These are phyloP conservation scores for Fusarium sulawesiense DNA, from an alignment of 2,329 filamentous ascomycete genomes.

Conservation along the genomic window DNA sequence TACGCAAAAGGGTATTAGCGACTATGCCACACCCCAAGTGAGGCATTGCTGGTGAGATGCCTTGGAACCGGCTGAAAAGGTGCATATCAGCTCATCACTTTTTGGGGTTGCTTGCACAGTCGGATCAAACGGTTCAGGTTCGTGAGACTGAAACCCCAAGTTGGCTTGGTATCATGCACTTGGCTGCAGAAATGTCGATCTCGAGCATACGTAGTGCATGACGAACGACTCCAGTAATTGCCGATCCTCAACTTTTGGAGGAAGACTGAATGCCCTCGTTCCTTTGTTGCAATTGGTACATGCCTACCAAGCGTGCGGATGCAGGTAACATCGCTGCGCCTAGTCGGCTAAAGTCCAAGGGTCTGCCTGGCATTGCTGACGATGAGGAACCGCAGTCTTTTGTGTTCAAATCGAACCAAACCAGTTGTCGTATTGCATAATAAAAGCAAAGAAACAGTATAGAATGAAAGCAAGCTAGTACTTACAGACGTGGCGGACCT, in stretches of 20 bases:
- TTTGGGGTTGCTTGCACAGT: background rate
- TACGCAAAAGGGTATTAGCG: background rate
- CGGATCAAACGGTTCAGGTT: conserved; percentile 4
- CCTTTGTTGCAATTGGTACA: conserved; percentile 13
- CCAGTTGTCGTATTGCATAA: background rate
- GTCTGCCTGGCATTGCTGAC: conserved; percentile 9
- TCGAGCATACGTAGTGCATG: conserved; percentile 21
- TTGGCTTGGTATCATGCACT: conserved; percentile 11
- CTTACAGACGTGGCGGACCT: conserved; percentile 47
- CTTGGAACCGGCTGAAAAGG: conserved; percentile 1
- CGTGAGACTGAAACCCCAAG: conserved; percentile 5
- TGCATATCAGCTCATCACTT: conserved; percentile 16
- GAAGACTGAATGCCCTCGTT: conserved; percentile 17
- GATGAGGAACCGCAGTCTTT: background rate
- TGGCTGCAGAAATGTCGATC: conserved; percentile 4
- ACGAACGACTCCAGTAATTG: conserved; percentile 21
- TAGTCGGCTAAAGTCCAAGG: conserved; percentile 19
- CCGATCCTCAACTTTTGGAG: background rate
- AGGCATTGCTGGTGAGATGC: conserved; percentile 13
- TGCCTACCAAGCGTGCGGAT: conserved; percentile 9
- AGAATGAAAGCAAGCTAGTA: conserved; percentile 25
- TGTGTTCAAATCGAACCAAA: background rate
- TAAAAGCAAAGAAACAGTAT: conserved; percentile 3
- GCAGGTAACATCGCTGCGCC: conserved; percentile 22
- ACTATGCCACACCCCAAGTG: background rate